These are phyloP conservation scores for Xylariaceae sp. DNA, from an alignment of 2,329 filamentous ascomycete species.

Conservation along the genomic window DNA sequence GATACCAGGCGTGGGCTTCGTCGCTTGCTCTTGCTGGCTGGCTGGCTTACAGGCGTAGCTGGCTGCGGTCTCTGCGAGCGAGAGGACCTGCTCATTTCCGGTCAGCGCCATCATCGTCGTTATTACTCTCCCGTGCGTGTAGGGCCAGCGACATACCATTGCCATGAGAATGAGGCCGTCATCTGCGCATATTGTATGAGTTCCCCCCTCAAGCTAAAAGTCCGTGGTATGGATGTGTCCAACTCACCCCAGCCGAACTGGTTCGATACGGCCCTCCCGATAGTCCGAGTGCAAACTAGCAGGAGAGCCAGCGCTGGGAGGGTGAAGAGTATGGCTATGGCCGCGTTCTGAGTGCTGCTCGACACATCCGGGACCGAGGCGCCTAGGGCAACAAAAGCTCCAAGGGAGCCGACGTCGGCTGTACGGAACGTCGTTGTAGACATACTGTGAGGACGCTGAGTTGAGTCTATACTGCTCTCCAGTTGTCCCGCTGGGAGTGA, in stretches of 20 bases:
- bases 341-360: slow-evolving; percentile 10
- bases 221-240: too few relatives aligned
- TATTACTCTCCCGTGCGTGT: not conserved
- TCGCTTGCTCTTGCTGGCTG: too few relatives aligned
- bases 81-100: slow-evolving; percentile 8
- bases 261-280: slow-evolving; percentile 12
- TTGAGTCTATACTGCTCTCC: too few relatives aligned
- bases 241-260: slow-evolving; percentile 15
- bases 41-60: slow-evolving; percentile 18
- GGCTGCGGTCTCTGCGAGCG: slow-evolving; percentile 15
- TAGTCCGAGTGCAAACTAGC: slow-evolving; percentile 13
- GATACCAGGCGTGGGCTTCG: too few relatives aligned
- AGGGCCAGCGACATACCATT: slow-evolving; percentile 11
- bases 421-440: too few relatives aligned
- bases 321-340: slow-evolving; percentile 11
- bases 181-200: slow-evolving; percentile 10
- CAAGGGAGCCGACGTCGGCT: too few relatives aligned
- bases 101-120: slow-evolving; percentile 1
- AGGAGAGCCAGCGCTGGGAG: slow-evolving; percentile 14
- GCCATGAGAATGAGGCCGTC: slow-evolving; percentile 15
- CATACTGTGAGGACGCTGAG: too few relatives aligned
- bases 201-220: too few relatives aligned
- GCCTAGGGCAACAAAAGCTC: too few relatives aligned
- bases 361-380: too few relatives aligned
- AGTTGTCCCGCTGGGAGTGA: too few relatives aligned